Base-by-base conservation (phyloP, 1,284 basidiomycete species). In the Hemileia vastatrix region DNA sequence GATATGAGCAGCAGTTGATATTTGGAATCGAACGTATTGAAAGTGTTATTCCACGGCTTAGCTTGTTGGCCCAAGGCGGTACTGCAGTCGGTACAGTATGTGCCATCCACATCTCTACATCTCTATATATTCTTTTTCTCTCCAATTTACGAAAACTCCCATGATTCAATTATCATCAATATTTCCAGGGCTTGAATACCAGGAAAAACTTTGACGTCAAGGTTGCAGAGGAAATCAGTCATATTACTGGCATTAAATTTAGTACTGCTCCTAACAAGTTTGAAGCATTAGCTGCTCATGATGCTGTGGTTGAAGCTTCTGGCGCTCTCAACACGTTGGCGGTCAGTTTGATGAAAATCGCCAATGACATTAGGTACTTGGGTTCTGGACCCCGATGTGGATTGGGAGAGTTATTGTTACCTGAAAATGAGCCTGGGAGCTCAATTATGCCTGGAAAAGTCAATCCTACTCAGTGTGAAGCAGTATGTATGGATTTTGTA, bases 381-480 rank as follows among this genome's bases (percentile, higher is more conserved):
- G 95, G 87, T 33, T 97, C 94, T 57, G 95, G 95, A 62, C 95
- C 95, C 67, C 87, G 95, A 57, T 99, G 95, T 74, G 95, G 95
- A 66, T 82, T 98, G 52, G 95, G 95, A 36, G 95, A 99, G 79
- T 80, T 99, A 55, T 84, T 83, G 71, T 79, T 98, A 64, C 95
- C 95, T 19, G 95, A 98, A 80, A 99, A 99, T 77, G 95, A 99
- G 79, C 95, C 95, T 49, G 95, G 95, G 64, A 95, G 90, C 74
- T 95, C 91, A 66, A 98, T 99, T 80, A 99, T 99, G 95, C 95
- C 95, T 19, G 95, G 95, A 67, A 98, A 99, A 80, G 95, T 99
- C 64, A 99, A 99, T 80, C 95, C 95, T 15, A 99, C 95, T 3
- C 95, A 99, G 78, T 98, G 95, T 72, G 95, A 99, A 80, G 95